Evolutionary conservation across 768 basidiomycete genomes (phyloP).

Genomic region (Serendipita indica): DNA sequence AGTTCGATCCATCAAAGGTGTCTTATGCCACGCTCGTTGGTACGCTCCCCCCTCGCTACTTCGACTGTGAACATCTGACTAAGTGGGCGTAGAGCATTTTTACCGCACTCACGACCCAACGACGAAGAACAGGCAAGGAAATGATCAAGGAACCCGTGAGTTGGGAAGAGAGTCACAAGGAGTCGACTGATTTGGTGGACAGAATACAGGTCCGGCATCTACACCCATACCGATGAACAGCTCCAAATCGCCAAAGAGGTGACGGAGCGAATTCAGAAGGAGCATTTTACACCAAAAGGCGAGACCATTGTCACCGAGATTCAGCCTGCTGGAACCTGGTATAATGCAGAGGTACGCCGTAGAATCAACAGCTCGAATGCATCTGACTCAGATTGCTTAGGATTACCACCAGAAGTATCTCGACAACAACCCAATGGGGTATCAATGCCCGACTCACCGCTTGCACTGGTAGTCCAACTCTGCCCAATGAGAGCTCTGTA

Average conservation of each 20-base stretch:
- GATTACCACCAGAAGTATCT: slow-evolving; percentile 73
- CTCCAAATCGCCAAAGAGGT: slow-evolving; percentile 54
- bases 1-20: slow-evolving; percentile 68
- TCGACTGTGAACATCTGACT: not conserved
- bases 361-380: not conserved
- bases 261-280: slow-evolving; percentile 68
- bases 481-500: no score
- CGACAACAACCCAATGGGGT: slow-evolving; percentile 74
- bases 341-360: slow-evolving; percentile 43
- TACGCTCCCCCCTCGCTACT: slow-evolving; percentile 26
- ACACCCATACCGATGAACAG: slow-evolving; percentile 63
- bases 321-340: slow-evolving; percentile 57
- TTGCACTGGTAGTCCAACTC: slow-evolving; percentile 64
- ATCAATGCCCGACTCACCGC: slow-evolving; percentile 81
- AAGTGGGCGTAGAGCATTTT: slow-evolving; percentile 55
- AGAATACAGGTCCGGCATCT: slow-evolving; percentile 94
- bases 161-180: not conserved
- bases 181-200: not conserved
- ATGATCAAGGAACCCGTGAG: slow-evolving; percentile 60
- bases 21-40: slow-evolving; percentile 77
- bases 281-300: slow-evolving; percentile 61
- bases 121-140: slow-evolving; percentile 63
- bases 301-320: slow-evolving; percentile 70
- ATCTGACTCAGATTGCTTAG: slow-evolving; percentile 13
- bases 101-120: slow-evolving; percentile 92